These are phyloP conservation scores for Leccinellum rugosiceps DNA, from an alignment of 768 basidiomycete species.

Conservation along the genomic window DNA sequence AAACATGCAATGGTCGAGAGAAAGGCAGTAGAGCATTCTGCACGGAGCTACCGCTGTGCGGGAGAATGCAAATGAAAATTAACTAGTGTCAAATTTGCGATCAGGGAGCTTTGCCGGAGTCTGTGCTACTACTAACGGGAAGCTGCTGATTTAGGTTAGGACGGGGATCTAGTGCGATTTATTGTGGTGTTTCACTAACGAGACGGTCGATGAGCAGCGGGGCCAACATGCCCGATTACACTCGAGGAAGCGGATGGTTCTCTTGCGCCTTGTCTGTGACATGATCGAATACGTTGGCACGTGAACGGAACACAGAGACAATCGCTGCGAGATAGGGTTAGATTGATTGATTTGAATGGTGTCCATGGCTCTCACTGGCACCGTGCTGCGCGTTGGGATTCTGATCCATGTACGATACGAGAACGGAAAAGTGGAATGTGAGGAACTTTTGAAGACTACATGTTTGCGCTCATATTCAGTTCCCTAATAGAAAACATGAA, in stretches of 20 bases:
- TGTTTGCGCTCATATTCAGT: background rate
- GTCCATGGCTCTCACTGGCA: background rate
- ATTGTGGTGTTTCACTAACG: background rate
- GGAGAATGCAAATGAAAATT: background rate
- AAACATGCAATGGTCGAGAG: background rate
- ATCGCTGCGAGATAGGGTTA: background rate
- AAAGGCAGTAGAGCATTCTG: background rate
- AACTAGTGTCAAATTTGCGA: background rate
- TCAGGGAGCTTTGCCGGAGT: background rate
- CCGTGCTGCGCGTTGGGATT: background rate
- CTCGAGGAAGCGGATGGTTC: background rate
- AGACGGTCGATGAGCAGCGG: background rate
- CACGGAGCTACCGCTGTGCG: background rate
- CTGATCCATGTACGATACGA: constrained; percentile 3
- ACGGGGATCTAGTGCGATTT: background rate
- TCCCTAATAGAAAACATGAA: constrained; percentile 5
- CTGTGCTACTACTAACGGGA: background rate
- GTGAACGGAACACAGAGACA: background rate
- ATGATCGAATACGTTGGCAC: background rate
- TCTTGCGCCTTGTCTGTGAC: background rate
- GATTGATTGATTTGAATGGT: background rate
- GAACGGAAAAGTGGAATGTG: constrained; percentile 5
- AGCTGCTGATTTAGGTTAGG: background rate
- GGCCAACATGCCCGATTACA: background rate
- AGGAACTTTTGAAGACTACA: background rate